Evolutionary conservation across 83 land plant species (phyloP).

Genomic region (Larix sibirica): DNA sequence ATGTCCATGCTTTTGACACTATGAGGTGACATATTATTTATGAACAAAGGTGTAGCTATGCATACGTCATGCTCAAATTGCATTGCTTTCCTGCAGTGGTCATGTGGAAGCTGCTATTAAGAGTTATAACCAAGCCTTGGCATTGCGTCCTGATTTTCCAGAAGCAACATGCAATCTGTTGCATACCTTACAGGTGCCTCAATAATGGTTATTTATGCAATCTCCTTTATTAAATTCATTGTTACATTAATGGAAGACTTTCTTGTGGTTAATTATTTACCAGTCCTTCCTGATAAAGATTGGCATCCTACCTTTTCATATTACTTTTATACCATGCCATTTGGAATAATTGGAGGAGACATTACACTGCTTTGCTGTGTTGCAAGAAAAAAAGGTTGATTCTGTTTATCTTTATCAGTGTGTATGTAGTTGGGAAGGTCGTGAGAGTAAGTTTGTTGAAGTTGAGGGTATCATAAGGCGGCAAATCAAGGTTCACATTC

Average conservation of each 20-base stretch:
- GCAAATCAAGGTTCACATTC: constrained; percentile 74
- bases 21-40: background rate
- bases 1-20: background rate
- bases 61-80: background rate
- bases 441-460: constrained; percentile 81
- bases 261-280: background rate
- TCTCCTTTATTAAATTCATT: background rate
- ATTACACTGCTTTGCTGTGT: too few species aligned
- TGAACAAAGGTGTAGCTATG: background rate
- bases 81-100: constrained; percentile 57
- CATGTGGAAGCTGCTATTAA: constrained; percentile 95
- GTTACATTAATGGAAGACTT: background rate
- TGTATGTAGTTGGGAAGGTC: constrained; percentile 95
- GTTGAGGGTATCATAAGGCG: constrained; percentile 83
- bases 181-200: constrained; percentile 91
- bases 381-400: background rate
- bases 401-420: constrained; percentile 45
- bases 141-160: constrained; percentile 91
- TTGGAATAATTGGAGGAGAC: too few species aligned
- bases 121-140: constrained; percentile 93
- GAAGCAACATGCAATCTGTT: constrained; percentile 98
- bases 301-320: too few species aligned
- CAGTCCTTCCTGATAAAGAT: too few species aligned
- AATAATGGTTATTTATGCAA: background rate
- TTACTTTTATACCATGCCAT: too few species aligned